Evolutionary conservation across 768 basidiomycete species (phyloP).

Genomic region (Pleurotus citrinopileatus): DNA sequence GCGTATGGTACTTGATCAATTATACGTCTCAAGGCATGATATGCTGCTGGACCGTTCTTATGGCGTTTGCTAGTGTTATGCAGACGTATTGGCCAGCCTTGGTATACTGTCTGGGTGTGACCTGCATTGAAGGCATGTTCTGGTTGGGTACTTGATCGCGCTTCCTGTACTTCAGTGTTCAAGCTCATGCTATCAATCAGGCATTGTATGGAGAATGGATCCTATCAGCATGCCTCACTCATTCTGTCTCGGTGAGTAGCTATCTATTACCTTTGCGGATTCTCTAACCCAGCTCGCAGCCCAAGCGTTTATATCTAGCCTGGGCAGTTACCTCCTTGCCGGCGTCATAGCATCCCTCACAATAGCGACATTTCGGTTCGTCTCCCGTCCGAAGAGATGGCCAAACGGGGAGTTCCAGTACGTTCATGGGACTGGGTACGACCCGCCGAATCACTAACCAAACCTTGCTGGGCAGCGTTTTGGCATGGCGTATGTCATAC

Average conservation of each 20-base stretch:
- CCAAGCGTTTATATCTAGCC: slow-evolving; percentile 41
- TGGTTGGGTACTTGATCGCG: slow-evolving; percentile 46
- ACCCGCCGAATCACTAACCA: neutral
- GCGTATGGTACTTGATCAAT: neutral
- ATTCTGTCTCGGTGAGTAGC: slow-evolving; percentile 53
- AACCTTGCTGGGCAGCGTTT: slow-evolving; percentile 29
- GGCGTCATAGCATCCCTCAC: slow-evolving; percentile 43
- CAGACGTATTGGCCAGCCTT: slow-evolving; percentile 46
- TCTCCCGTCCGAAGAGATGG: slow-evolving; percentile 41
- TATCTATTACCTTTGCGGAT: neutral
- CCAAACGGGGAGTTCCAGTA: slow-evolving; percentile 28
- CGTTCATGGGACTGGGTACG: slow-evolving; percentile 15
- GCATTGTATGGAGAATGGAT: slow-evolving; percentile 64
- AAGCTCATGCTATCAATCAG: too few relatives aligned
- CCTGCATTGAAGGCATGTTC: slow-evolving; percentile 52
- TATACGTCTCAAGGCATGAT: slow-evolving; percentile 43
- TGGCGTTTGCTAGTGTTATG: slow-evolving; percentile 41
- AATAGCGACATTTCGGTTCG: slow-evolving; percentile 37
- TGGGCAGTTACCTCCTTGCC: slow-evolving; percentile 40
- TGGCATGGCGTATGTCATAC: slow-evolving; percentile 48
- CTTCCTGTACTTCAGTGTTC: too few relatives aligned
- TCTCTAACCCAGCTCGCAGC: slow-evolving; percentile 22
- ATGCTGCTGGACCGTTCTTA: slow-evolving; percentile 46
- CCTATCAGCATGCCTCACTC: slow-evolving; percentile 52
- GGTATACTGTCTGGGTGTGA: slow-evolving; percentile 46